Percentiles rank a stretch among this genome's conserved stretches.
phyloP scores from a whole-genome alignment of 805 yeast genomes.

The Schwanniomyces occidentalis region DNA sequence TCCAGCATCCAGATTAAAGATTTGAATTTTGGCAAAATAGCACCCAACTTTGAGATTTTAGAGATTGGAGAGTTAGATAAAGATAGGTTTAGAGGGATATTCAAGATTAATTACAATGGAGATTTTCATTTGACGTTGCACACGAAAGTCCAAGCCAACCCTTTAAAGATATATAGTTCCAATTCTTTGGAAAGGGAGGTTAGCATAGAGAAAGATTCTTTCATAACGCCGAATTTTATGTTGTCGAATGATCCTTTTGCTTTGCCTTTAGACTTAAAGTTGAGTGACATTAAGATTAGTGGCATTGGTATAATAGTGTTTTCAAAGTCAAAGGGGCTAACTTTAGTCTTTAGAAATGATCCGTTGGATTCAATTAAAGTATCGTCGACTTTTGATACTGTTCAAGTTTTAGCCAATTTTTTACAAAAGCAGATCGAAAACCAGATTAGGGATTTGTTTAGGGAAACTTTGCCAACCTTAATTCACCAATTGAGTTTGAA shows the following conservation, averaged over 20 bases:
- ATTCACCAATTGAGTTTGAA: slow-evolving; percentile 73
- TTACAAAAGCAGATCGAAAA: slow-evolving; percentile 80
- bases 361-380: slow-evolving; percentile 83
- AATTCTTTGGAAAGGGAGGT: slow-evolving; percentile 39
- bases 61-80: slow-evolving; percentile 80
- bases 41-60: slow-evolving; percentile 75
- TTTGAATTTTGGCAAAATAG: slow-evolving; percentile 68
- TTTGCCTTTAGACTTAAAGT: slow-evolving; percentile 73
- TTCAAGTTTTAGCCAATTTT: slow-evolving; percentile 80
- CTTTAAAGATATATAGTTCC: slow-evolving; percentile 65
- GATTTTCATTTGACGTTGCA: slow-evolving; percentile 73
- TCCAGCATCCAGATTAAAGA: slow-evolving; percentile 68
- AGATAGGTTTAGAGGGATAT: slow-evolving; percentile 79
- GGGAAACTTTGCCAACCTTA: slow-evolving; percentile 81
- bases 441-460: slow-evolving; percentile 75
- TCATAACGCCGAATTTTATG: slow-evolving; percentile 66
- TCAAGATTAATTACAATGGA: slow-evolving; percentile 73
- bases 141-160: slow-evolving; percentile 83
- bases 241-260: slow-evolving; percentile 68
- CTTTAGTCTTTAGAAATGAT: slow-evolving; percentile 85
- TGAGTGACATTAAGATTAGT: slow-evolving; percentile 68
- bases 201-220: slow-evolving; percentile 29
- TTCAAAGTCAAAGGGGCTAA: slow-evolving; percentile 77
- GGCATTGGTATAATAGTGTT: slow-evolving; percentile 87
- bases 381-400: slow-evolving; percentile 81